Evolutionary conservation across 2,329 filamentous ascomycete species (phyloP), one percentile per base, ranked within the genome.

Genomic region (Colletotrichum sansevieriae): DNA sequence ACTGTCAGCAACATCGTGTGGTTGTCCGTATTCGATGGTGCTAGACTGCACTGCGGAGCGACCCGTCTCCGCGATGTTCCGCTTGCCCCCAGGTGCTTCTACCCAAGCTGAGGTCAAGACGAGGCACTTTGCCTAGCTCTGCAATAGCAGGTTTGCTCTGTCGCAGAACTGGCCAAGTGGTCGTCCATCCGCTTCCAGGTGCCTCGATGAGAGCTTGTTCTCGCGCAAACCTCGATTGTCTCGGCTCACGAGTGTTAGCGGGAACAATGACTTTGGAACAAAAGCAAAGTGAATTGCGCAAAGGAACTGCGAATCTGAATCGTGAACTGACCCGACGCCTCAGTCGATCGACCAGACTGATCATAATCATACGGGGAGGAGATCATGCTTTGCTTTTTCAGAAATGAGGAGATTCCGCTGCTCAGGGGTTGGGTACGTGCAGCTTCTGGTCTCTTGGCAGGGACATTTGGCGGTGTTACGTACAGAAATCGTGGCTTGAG

Each of bases 391-490:
- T 59, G 56, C 29, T 47, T 49, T 37, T 46, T 1, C 1, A 20
- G 11, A 49, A 59, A 47, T 46, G 56, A 47, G 43, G 56, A 59
- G 54, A 59, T 47, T 33, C 15, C 12, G 15, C 37, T 37, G 41
- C 10, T 25, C 56, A 33, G 43, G 59, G 11, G 6, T 20, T 37
- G n/a, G 29, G 57, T n/a, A 25, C 57, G 39, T 51, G 57, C 57
- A 60, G 57, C 44, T 49, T 44, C 25, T 60, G 29, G 57, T 35
- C 11, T 54, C 59, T 62, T 62, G 59, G 59, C 59, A 54, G 59
- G 59, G 49, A 60, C 33, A 49, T 51, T 44, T 29, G 44, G 37
- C 57, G 18, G 20, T 41, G 15, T 43, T 57, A 43, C 37, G 39
- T 29, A 43, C 37, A 57, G 39, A 33, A 55, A 37, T 22, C 8